Percentiles rank a stretch among this genome's conserved stretches.
Conservation (phyloP, 495 filamentous ascomycete genomes). For the Xylaria venustula region DNA sequence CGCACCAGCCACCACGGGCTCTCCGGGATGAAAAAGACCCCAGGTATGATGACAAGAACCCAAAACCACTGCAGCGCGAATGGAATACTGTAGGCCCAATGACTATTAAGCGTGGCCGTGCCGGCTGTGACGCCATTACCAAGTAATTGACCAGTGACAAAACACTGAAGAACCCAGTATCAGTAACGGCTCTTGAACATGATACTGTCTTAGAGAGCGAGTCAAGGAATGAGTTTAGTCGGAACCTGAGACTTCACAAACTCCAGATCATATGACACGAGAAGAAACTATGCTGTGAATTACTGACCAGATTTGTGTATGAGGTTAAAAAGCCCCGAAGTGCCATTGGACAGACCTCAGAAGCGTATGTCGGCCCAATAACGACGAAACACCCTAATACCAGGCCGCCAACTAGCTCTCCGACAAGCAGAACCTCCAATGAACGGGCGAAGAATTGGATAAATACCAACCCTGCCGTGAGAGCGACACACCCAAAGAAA, state of each 20-base stretch:
- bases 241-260: neutral
- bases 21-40: slow-evolving; percentile 59
- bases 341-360: slow-evolving; percentile 59
- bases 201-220: no score
- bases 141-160: slow-evolving; percentile 64
- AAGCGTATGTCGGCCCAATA: slow-evolving; percentile 61
- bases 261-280: neutral
- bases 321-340: slow-evolving; percentile 57
- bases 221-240: neutral
- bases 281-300: neutral
- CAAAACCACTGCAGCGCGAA: slow-evolving; percentile 68
- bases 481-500: slow-evolving; percentile 38
- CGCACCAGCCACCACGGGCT: slow-evolving; percentile 65
- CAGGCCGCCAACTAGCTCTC: slow-evolving; percentile 53
- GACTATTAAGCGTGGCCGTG: slow-evolving; percentile 35
- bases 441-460: slow-evolving; percentile 57
- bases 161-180: slow-evolving; percentile 38
- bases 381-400: slow-evolving; percentile 53
- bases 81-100: slow-evolving; percentile 57
- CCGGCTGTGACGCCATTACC: slow-evolving; percentile 54
- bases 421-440: slow-evolving; percentile 42
- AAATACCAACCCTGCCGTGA: slow-evolving; percentile 51
- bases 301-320: slow-evolving; percentile 53
- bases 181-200: neutral
- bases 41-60: slow-evolving; percentile 57